These are phyloP conservation scores for Trichophyton rubrum DNA, from an alignment of 2,329 filamentous ascomycete species.

Conservation along the genomic window DNA sequence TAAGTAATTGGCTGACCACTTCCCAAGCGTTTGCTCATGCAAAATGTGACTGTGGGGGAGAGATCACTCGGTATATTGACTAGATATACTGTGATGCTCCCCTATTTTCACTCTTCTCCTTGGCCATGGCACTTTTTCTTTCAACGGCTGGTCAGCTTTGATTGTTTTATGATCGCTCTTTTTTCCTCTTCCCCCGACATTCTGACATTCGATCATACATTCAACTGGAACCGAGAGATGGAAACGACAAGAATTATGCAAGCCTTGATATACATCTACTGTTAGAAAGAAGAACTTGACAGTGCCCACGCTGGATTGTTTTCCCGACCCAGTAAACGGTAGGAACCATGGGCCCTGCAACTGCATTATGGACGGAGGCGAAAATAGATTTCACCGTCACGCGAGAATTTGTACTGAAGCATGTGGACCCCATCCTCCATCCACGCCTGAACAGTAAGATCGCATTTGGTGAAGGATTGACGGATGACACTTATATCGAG, in stretches of 20 bases:
- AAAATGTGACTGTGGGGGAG: background rate
- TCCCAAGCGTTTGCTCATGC: background rate
- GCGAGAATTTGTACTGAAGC: slow-evolving; percentile 28
- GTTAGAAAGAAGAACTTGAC: background rate
- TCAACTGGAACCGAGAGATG: background rate
- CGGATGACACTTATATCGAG: slow-evolving; percentile 45
- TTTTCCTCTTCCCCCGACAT: background rate
- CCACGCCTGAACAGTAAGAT: slow-evolving; percentile 26
- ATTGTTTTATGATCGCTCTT: background rate
- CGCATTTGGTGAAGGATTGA: slow-evolving; percentile 34
- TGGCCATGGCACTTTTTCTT: background rate
- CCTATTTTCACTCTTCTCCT: background rate
- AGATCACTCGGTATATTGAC: background rate
- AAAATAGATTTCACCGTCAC: slow-evolving; percentile 32
- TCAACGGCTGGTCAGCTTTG: background rate
- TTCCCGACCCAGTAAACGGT: no score
- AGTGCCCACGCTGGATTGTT: background rate
- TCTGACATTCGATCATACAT: background rate
- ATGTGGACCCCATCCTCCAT: slow-evolving; percentile 19
- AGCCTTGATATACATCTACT: background rate
- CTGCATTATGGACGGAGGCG: slow-evolving; percentile 36
- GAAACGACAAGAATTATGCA: background rate
- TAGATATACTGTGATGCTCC: slow-evolving; percentile 1
- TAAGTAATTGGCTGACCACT: background rate
- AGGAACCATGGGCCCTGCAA: slow-evolving; percentile 15